Evolutionary conservation across 352 stramenopile species (phyloP).

Genomic region (Phytophthora hybrid): DNA sequence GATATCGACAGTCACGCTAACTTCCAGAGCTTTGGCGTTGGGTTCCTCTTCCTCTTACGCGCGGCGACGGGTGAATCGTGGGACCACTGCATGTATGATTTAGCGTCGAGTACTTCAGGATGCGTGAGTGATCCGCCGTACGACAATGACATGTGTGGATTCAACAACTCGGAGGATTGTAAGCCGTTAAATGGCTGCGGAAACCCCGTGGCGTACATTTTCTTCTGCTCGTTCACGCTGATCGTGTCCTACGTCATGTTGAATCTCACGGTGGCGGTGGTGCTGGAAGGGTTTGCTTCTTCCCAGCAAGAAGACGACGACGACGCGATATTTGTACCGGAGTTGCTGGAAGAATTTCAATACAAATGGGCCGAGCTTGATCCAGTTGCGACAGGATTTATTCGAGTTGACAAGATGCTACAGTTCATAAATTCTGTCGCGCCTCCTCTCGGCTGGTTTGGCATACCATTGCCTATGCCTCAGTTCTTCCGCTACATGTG

Average conservation of each 20-base stretch:
- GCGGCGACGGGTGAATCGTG: neutral
- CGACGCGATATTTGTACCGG: constrained; percentile 79
- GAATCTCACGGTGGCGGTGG: neutral
- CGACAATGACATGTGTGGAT: neutral
- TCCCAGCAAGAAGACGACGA: constrained; percentile 71
- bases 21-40: neutral
- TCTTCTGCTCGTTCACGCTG: neutral
- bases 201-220: neutral
- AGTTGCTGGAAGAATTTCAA: constrained; percentile 90
- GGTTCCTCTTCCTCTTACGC: neutral
- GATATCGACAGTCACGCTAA: constrained; percentile 59
- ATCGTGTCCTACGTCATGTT: neutral
- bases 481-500: constrained; percentile 53
- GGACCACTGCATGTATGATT: neutral
- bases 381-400: constrained; percentile 80
- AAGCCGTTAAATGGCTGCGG: neutral
- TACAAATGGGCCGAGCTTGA: constrained; percentile 89
- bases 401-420: constrained; percentile 71
- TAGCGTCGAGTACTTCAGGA: neutral
- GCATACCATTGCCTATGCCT: constrained; percentile 39
- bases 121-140: neutral
- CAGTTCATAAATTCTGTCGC: constrained; percentile 73
- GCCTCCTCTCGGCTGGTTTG: constrained; percentile 67
- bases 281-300: neutral
- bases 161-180: neutral